A percentile compares a stretch with the other conserved stretches of the same genome.
phyloP scores from a whole-genome alignment of 2,329 filamentous ascomycete species.

The Zasmidium cellare region DNA sequence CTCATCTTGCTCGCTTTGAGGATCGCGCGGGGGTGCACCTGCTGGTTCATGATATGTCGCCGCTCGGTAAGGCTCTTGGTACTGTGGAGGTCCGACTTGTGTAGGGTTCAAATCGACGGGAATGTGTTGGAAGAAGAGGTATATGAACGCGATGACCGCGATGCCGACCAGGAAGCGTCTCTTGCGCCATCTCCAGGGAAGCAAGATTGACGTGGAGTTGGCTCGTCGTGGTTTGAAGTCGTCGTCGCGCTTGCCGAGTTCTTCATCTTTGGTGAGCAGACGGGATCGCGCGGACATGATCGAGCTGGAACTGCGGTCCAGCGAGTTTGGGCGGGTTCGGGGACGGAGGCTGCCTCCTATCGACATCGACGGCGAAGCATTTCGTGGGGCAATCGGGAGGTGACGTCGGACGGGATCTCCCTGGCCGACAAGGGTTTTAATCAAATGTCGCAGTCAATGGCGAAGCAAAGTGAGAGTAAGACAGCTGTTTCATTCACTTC shows the following conservation, averaged over 20 bases:
- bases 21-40: conserved; percentile 23
- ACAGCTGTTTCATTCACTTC: not conserved
- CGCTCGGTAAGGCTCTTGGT: conserved; percentile 10
- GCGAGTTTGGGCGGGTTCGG: conserved; percentile 4
- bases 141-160: conserved; percentile 54
- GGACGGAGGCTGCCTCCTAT: conserved; percentile 10
- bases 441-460: too few relatives aligned
- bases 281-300: conserved; percentile 18
- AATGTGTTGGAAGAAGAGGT: conserved; percentile 66
- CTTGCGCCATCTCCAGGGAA: conserved; percentile 43
- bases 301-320: conserved; percentile 2
- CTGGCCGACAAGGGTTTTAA: not conserved
- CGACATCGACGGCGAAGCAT: conserved; percentile 6
- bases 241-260: conserved; percentile 66
- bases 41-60: conserved; percentile 22
- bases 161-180: conserved; percentile 47
- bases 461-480: not conserved
- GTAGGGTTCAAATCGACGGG: conserved; percentile 47
- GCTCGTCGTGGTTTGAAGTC: conserved; percentile 49
- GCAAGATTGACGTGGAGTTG: conserved; percentile 14
- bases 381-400: not conserved
- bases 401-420: not conserved
- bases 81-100: not conserved
- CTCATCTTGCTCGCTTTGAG: conserved; percentile 20
- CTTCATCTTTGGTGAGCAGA: conserved; percentile 52